Evolutionary conservation across 148 eudicot genomes (phyloP).

Genomic region (Vaccinium darrowii): DNA sequence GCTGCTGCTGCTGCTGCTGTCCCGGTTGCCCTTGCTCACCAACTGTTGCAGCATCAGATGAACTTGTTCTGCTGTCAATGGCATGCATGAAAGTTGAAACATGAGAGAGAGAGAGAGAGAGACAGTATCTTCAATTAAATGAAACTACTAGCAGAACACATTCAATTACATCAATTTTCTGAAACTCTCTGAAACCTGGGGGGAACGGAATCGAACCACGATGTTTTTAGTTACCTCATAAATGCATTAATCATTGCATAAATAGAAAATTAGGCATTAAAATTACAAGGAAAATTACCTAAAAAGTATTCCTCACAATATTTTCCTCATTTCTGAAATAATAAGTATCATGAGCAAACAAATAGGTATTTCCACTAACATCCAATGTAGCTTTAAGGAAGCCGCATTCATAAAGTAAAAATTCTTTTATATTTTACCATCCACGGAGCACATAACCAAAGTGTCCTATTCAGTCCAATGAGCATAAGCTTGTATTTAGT

Average conservation of each 20-base stretch:
- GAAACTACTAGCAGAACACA: neutral
- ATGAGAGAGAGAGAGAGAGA: neutral
- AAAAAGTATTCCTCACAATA: neutral
- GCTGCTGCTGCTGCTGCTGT: conserved; percentile 36
- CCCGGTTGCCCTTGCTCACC: conserved; percentile 65
- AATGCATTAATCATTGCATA: neutral
- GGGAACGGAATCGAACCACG: neutral
- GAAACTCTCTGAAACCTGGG: neutral
- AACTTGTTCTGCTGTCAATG: conserved; percentile 44
- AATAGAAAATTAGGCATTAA: neutral
- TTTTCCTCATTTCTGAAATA: neutral
- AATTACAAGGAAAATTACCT: neutral
- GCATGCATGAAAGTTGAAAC: conserved; percentile 17
- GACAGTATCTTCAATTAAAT: neutral
- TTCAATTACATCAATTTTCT: neutral
- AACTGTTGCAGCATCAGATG: conserved; percentile 54
- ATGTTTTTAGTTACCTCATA: neutral
- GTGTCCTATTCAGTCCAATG: neutral
- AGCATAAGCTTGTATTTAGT: neutral
- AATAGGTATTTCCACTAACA: neutral
- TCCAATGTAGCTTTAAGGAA: neutral
- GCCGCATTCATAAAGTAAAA: neutral
- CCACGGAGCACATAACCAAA: neutral
- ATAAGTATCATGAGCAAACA: neutral
- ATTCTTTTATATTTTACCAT: neutral